Conservation (phyloP, 306 rosid genomes). For the Casuarina equisetifolia region DNA sequence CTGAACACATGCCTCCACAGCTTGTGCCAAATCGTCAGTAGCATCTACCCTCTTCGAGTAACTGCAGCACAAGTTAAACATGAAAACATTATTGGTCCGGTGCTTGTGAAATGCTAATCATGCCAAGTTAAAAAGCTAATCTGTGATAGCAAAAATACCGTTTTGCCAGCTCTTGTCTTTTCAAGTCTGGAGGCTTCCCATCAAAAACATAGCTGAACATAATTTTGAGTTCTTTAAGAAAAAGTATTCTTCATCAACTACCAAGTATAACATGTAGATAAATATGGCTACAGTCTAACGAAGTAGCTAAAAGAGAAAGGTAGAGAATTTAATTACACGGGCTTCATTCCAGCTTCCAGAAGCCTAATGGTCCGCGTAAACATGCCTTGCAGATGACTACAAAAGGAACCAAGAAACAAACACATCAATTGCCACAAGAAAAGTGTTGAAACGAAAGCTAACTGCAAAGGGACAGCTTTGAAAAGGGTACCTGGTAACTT, state of each 20-base stretch:
- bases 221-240: constrained; percentile 14
- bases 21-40: constrained; percentile 65
- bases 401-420: constrained; percentile 26
- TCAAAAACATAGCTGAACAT: constrained; percentile 82
- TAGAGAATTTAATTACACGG: constrained; percentile 53
- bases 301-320: constrained; percentile 3
- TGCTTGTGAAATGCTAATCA: not conserved
- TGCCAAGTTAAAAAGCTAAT: constrained; percentile 1
- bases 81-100: constrained; percentile 6
- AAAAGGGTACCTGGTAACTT: constrained; percentile 80
- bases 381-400: constrained; percentile 98
- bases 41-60: constrained; percentile 81
- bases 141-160: constrained; percentile 51
- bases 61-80: constrained; percentile 41
- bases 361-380: constrained; percentile 88
- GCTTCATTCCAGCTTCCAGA: constrained; percentile 93
- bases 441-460: not conserved
- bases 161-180: constrained; percentile 89
- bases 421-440: constrained; percentile 15
- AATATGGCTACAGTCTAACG: not conserved
- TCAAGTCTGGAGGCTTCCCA: constrained; percentile 89
- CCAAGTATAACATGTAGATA: not conserved
- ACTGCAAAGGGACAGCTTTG: not conserved
- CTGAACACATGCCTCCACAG: constrained; percentile 54
- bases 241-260: not conserved